Evolutionary conservation across 371 early-diverging fungal species (phyloP), one percentile per base, ranked within the genome.

Genomic region (Syncephalis plumigaleata): DNA sequence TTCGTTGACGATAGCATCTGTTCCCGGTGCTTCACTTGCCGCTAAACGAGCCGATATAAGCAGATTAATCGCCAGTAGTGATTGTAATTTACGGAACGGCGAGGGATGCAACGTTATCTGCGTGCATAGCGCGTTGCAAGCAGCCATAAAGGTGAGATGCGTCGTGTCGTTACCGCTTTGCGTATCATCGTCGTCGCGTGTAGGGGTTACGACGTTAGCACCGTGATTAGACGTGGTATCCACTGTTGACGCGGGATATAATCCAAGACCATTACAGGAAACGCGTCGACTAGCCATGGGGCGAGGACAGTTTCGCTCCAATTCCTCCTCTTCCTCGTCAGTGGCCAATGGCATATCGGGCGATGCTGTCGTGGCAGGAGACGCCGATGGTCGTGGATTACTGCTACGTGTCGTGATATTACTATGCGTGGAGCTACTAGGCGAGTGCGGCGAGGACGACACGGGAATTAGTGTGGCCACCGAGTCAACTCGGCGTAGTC

Each of bases 1-100:
- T 53, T 62, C 65, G 44, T 60, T 54, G 16, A 65, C 58, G 44
- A 65, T 65, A n/a, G 63, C 57, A 46, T 65, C 65, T 1, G 65
- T 65, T 5, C 63, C 63, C 0, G 65, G 65, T 1, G 56, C 56
- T 16, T 58, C 26, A 52, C 42, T 17, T 23, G 25, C 39, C 16
- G 51, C 13, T 1, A 39, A 53, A 51, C 17, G 64, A 9, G 65
- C 65, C 1, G 59, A 62, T 22, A 65, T 58, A 21, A 65, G 39
- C 45, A 60, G 47, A 44, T 61, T 63, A 3, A 65, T 39, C 2
- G 63, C 49, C 50, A 58, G 60, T 9, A 65, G 46, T n/a, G 57
- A 50, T 15, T 58, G 57, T 13, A 65, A 42, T 20, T 65, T 65
- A 22, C 60, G 60, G 22, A 57, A 60, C 1, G 65, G 65, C 5